These are phyloP conservation scores for Aspergillus avenaceus DNA, from an alignment of 495 filamentous ascomycete genomes.

Conservation along the genomic window DNA sequence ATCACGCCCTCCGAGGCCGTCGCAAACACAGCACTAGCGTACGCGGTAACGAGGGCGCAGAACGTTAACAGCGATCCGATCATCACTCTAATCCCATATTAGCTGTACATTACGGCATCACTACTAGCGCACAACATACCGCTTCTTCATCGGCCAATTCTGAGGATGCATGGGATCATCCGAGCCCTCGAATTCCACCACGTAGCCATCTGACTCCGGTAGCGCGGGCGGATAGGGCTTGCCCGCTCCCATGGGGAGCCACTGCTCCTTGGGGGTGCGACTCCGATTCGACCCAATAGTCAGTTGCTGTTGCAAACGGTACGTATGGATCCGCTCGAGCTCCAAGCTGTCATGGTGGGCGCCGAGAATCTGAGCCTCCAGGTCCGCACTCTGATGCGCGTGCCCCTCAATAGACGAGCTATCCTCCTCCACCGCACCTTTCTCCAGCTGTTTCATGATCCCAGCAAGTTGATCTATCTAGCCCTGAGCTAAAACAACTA, in stretches of 20 bases:
- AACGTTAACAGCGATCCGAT: slow-evolving; percentile 17
- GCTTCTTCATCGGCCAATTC: slow-evolving; percentile 38
- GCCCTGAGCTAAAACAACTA: no score
- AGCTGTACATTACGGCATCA: background rate
- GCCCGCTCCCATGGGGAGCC: slow-evolving; percentile 29
- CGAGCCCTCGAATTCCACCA: slow-evolving; percentile 51
- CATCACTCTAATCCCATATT: no score
- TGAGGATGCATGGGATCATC: slow-evolving; percentile 47
- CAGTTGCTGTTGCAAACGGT: slow-evolving; percentile 24
- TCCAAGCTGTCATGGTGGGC: slow-evolving; percentile 12
- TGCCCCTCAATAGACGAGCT: background rate
- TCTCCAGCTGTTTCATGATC: no score
- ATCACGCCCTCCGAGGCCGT: slow-evolving; percentile 36
- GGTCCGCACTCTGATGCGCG: background rate
- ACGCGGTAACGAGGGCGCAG: slow-evolving; percentile 45
- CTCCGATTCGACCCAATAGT: slow-evolving; percentile 25
- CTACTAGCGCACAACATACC: slow-evolving; percentile 10
- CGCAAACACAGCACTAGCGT: slow-evolving; percentile 48
- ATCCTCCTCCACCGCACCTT: background rate
- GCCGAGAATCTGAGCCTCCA: background rate
- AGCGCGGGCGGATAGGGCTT: slow-evolving; percentile 40
- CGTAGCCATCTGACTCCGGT: slow-evolving; percentile 44
- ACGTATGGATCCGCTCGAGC: slow-evolving; percentile 27
- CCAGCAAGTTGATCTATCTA: no score
- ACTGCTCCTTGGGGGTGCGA: slow-evolving; percentile 20